Evolutionary conservation across 2,329 filamentous ascomycete species (phyloP).

Genomic region (Diplodia intermedia): DNA sequence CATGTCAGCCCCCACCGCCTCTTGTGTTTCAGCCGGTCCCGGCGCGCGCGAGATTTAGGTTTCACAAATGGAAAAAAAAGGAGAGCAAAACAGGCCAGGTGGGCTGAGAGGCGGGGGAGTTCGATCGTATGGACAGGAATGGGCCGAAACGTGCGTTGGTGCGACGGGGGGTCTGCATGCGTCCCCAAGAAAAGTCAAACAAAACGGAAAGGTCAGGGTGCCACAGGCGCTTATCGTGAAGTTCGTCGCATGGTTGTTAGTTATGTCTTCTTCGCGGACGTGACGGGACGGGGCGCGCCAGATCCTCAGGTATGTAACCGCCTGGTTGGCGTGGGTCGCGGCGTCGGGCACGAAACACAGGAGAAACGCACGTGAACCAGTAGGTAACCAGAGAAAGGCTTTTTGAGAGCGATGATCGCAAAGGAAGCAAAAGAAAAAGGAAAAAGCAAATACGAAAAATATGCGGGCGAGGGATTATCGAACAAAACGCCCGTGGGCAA

Average conservation of each 20-base stretch:
- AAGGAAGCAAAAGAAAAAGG: background rate
- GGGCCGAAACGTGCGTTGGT: background rate
- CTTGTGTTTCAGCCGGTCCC: conserved; percentile 3
- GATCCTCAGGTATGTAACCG: background rate
- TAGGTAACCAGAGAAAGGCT: too few species aligned
- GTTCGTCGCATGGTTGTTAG: too few species aligned
- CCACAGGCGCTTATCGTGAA: conserved; percentile 6
- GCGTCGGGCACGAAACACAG: background rate
- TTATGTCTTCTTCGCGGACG: too few species aligned
- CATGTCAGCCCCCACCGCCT: conserved; percentile 1
- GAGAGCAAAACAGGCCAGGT: background rate
- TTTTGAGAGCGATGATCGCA: background rate
- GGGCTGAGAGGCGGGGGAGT: background rate
- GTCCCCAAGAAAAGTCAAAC: background rate
- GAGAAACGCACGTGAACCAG: conserved; percentile 7
- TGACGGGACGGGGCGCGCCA: background rate
- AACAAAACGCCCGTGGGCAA: background rate
- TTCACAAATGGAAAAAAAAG: conserved; percentile 11
- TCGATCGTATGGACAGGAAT: background rate
- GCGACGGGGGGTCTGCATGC: background rate
- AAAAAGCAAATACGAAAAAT: background rate
- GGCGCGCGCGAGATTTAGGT: background rate
- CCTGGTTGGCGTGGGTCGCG: background rate
- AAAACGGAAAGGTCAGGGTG: background rate
- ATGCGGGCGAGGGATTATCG: background rate